Base-by-base conservation (phyloP, 2,329 filamentous ascomycete species). In the Zopfia rhizophila region DNA sequence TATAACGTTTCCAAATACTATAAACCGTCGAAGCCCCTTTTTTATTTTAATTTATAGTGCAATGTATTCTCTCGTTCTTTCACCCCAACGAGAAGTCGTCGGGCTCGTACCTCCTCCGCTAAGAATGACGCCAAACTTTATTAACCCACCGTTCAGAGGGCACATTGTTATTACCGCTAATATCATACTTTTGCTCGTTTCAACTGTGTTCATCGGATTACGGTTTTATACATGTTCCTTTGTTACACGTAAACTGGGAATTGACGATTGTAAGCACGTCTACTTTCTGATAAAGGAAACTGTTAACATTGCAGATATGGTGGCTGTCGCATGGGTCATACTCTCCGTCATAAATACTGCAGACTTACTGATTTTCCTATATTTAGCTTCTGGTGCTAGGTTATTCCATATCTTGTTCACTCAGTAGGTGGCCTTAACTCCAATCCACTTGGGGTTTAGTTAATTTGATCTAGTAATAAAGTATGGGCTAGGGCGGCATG, bases 401-500 rank as follows among this genome's bases (percentile, higher is more conserved):
- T n/a, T n/a, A n/a, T n/a, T n/a, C n/a, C n/a, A n/a, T 36, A 23
- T 17, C 19, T n/a, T 24, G 35, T 14, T 24, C 19, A 11, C 25
- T 38, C 35, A 38, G 22, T 24, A 7, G 25, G 28, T 27, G 7
- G 5, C 14, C 21, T 38, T 3, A 11, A 13, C 28, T 5, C 21
- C 35, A n/a, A 16, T 14, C 18, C 3, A 27, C 24, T 27, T n/a
- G n/a, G n/a, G 24, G 24, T 27, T 7, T 27, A 27, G 24, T 7
- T 27, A n/a, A 27, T 27, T n/a, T 8, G 8, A 27, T n/a, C 24
- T 27, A 58, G 53, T 47, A 8, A 54, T 60, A 14, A 46, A 53
- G 22, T 60, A 58, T 35, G 56, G 56, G 17, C 56, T 58, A 23
- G 55, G 55, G 11, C 31, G 56, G 13, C 56, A 60, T 24, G 30